These are phyloP conservation scores for Pecoramyces ruminantium DNA, from an alignment of 192 early-diverging fungal species.

Conservation along the genomic window DNA sequence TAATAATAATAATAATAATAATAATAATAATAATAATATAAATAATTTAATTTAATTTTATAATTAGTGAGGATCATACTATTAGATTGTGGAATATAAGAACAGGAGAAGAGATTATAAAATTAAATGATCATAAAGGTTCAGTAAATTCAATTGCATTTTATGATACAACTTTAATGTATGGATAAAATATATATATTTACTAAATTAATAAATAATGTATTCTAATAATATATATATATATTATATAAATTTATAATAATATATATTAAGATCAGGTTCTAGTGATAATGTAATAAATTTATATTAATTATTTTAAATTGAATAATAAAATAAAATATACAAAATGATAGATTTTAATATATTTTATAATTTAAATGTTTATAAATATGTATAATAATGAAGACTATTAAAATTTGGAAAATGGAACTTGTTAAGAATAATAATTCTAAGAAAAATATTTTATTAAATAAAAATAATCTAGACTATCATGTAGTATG, in stretches of 20 bases:
- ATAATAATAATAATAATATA: no score
- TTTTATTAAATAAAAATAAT: background rate
- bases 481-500: background rate
- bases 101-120: background rate
- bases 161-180: background rate
- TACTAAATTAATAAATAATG: no score
- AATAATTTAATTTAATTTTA: no score
- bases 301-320: no score
- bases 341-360: no score
- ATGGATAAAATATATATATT: background rate
- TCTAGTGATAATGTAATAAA: background rate
- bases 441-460: background rate
- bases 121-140: background rate
- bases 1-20: no score
- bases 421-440: background rate
- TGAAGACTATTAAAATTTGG: background rate
- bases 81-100: background rate
- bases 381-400: no score
- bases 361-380: no score
- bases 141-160: background rate
- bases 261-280: background rate
- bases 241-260: no score
- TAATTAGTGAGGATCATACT: background rate
- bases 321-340: no score
- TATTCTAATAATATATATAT: no score